These are phyloP conservation scores for Halophytophthora polymorphica DNA, from an alignment of 352 stramenopile species.

Conservation along the genomic window DNA sequence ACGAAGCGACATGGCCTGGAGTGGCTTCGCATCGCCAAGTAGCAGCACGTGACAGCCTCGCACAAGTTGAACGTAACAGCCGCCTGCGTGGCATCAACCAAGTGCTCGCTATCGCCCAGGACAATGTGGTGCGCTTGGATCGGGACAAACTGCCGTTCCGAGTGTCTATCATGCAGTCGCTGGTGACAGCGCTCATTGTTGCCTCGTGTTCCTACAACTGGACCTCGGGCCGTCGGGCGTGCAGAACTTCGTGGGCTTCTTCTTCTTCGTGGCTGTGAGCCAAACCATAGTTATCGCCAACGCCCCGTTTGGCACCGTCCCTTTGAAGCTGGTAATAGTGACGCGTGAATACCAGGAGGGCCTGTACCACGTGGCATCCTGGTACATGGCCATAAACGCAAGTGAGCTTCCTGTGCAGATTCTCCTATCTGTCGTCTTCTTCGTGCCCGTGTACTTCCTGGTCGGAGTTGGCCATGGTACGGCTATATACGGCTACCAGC, in stretches of 20 bases:
- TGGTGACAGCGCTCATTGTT: constrained; percentile 24
- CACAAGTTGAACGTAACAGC: not conserved
- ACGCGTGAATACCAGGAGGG: constrained; percentile 22
- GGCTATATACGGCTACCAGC: constrained; percentile 18
- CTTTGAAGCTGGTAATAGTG: constrained; percentile 23
- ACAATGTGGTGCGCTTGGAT: constrained; percentile 29
- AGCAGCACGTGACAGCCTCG: constrained; percentile 2
- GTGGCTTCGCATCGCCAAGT: not conserved
- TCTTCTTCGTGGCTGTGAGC: constrained; percentile 37
- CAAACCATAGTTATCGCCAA: constrained; percentile 33
- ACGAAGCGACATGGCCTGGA: constrained; percentile 4
- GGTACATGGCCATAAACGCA: constrained; percentile 36
- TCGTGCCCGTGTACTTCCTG: constrained; percentile 29
- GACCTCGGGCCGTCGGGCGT: constrained; percentile 17
- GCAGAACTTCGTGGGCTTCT: constrained; percentile 24
- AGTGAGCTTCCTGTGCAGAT: constrained; percentile 33
- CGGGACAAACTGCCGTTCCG: constrained; percentile 27
- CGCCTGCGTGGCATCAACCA: constrained; percentile 11
- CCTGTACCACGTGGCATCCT: constrained; percentile 22
- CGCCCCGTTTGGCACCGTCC: constrained; percentile 19
- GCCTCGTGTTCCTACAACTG: constrained; percentile 30
- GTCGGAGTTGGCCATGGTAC: constrained; percentile 18
- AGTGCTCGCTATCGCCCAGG: constrained; percentile 17
- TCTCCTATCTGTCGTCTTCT: constrained; percentile 25
- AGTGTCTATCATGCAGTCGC: constrained; percentile 14